Base-by-base conservation (phyloP, 768 basidiomycete genomes). In the Suillus occidentalis region DNA sequence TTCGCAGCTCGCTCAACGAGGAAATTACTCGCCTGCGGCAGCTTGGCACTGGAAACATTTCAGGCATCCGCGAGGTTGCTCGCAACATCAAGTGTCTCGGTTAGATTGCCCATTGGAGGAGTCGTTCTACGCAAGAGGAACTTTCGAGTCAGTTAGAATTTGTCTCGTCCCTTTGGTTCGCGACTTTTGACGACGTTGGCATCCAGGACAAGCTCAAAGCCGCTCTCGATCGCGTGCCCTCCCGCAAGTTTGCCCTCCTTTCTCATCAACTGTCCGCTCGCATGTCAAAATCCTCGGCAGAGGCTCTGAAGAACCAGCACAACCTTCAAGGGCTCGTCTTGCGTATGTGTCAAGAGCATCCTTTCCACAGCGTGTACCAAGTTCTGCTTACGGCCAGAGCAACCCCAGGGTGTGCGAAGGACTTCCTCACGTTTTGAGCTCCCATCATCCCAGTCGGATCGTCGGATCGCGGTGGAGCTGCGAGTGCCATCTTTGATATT, bases 241-340 rank as follows among this genome's bases (percentile, higher is more conserved):
- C 95, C 0, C 83, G 86, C 65, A 99, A 99, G 75, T 91, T 98
- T 71, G 84, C 97, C 52, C 93, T 95, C 75, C 83, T 99, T 62
- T 89, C 94, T 79, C 94, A 96, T 77, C 97, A 99, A 77, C 85
- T 99, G 6, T 89, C 95, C 0, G 95, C 97, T n/a, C 87, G 96
- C 9, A 82, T 99, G 37, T 85, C 89, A 14, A 84, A 79, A 52
- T 64, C 80, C 18, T 67, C 73, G 10, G 70, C 73, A 28, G 57
- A 72, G 3, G 42, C 77, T 42, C 65, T 76, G 6, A 67, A 76
- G 49, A 81, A 80, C 61, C 93, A 95, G 71, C 70, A 75, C 22
- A 86, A 82, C 65, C 81, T 99, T 6, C 87, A 89, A 60, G 76
- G 70, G 2, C 77, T 92, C 34, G 81, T 99, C 28, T 63, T 90